Evolutionary conservation across 2,329 filamentous ascomycete species (phyloP).

Genomic region (Ploettnerulaceae sp.): DNA sequence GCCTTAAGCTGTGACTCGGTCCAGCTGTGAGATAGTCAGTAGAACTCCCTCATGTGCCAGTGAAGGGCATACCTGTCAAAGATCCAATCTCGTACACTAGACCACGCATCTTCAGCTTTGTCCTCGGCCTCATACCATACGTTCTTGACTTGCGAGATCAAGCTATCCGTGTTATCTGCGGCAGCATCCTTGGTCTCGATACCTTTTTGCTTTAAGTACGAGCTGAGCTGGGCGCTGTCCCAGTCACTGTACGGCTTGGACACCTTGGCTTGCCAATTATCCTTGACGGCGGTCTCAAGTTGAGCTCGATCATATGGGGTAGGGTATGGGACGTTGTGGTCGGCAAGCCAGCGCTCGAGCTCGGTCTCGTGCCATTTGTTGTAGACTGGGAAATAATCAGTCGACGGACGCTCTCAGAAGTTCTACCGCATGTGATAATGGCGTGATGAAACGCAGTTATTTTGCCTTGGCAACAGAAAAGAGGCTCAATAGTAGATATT

Average conservation of each 20-base stretch:
- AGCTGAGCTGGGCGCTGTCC: constrained; percentile 63
- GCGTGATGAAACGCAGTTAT: constrained; percentile 3
- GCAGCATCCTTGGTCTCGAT: constrained; percentile 63
- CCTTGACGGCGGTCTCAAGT: constrained; percentile 82
- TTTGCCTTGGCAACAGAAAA: neutral
- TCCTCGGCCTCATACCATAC: constrained; percentile 79
- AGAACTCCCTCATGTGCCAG: constrained; percentile 9
- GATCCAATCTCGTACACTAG: constrained; percentile 80
- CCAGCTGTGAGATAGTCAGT: constrained; percentile 11
- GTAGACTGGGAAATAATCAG: constrained; percentile 61
- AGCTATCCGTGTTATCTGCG: constrained; percentile 62
- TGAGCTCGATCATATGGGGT: constrained; percentile 87
- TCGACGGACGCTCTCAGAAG: neutral
- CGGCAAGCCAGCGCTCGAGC: constrained; percentile 92
- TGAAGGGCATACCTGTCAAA: constrained; percentile 63
- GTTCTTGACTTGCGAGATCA: constrained; percentile 64
- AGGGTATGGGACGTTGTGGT: constrained; percentile 89
- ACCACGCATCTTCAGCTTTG: constrained; percentile 66
- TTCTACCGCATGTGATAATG: constrained; percentile 5
- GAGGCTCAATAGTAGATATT: neutral
- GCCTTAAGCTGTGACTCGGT: constrained; percentile 83
- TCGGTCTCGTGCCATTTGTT: constrained; percentile 99
- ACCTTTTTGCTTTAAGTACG: constrained; percentile 67
- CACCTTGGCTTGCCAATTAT: constrained; percentile 80
- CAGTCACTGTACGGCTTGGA: constrained; percentile 71